These are phyloP conservation scores for Malus fusca DNA, from an alignment of 306 rosid genomes.

Conservation along the genomic window DNA sequence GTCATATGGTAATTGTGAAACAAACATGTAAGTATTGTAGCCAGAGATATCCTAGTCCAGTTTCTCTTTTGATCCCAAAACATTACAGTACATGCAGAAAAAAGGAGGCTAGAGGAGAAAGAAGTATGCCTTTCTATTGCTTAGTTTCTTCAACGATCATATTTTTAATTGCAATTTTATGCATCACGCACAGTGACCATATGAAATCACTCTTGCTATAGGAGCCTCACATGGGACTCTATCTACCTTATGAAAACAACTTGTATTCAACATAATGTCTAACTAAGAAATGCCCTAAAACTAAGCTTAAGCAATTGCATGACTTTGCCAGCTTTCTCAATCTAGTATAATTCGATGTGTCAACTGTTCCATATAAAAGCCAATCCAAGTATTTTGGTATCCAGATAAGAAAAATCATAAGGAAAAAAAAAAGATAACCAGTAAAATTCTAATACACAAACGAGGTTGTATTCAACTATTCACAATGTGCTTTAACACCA, in stretches of 20 bases:
- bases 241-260: neutral
- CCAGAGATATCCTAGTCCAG: neutral
- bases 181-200: neutral
- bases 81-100: neutral
- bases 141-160: neutral
- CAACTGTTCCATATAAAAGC: neutral
- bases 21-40: too few relatives aligned
- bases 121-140: neutral
- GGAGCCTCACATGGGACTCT: neutral
- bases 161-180: neutral
- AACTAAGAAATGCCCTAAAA: neutral
- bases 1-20: too few relatives aligned
- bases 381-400: neutral
- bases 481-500: neutral
- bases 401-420: neutral
- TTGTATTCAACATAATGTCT: neutral
- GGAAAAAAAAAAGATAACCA: neutral
- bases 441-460: neutral
- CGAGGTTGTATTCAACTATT: neutral
- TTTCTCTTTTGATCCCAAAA: conserved; percentile 2
- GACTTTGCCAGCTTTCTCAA: neutral
- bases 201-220: neutral
- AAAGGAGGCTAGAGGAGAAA: neutral
- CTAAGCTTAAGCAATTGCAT: neutral
- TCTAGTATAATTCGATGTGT: neutral